phyloP scores from a whole-genome alignment of 176 grass and related monocot species.

The Rhynchospora breviuscula region DNA sequence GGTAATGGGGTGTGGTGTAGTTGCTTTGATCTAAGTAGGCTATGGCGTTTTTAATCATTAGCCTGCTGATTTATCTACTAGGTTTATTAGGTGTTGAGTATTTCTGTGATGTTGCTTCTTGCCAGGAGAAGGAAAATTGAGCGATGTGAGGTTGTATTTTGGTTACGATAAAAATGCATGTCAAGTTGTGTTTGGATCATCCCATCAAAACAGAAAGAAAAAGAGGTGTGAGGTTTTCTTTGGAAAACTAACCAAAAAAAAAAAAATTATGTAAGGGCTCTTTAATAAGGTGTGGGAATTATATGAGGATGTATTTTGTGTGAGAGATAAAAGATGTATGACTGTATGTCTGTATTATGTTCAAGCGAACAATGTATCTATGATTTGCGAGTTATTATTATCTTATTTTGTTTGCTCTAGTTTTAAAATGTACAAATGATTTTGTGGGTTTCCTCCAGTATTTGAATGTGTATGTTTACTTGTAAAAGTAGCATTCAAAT shows the following conservation, averaged over 20 bases:
- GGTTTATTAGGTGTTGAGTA: not conserved
- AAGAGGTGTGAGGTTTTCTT: not conserved
- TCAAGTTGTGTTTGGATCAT: not conserved
- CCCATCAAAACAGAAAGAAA: not conserved
- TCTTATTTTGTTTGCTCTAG: not conserved
- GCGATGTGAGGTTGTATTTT: not conserved
- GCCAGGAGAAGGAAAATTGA: not conserved
- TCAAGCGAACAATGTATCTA: not conserved
- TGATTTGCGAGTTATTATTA: not conserved
- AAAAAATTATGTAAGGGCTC: not conserved
- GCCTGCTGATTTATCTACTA: constrained; percentile 5
- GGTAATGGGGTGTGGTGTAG: constrained; percentile 39
- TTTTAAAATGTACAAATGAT: not conserved
- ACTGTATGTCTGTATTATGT: not conserved
- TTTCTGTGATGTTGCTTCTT: not conserved
- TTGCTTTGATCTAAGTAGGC: constrained; percentile 18
- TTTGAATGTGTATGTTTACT: not conserved
- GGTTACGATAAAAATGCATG: not conserved
- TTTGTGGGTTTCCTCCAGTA: not conserved
- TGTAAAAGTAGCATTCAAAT: not conserved
- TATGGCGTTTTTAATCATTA: constrained; percentile 17
- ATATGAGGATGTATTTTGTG: not conserved
- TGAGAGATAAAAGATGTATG: not conserved
- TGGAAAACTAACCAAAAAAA: not conserved
- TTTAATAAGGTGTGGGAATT: not conserved